These are phyloP conservation scores for Pharus latifolius DNA, from an alignment of 176 grass and related monocot species.

Conservation along the genomic window DNA sequence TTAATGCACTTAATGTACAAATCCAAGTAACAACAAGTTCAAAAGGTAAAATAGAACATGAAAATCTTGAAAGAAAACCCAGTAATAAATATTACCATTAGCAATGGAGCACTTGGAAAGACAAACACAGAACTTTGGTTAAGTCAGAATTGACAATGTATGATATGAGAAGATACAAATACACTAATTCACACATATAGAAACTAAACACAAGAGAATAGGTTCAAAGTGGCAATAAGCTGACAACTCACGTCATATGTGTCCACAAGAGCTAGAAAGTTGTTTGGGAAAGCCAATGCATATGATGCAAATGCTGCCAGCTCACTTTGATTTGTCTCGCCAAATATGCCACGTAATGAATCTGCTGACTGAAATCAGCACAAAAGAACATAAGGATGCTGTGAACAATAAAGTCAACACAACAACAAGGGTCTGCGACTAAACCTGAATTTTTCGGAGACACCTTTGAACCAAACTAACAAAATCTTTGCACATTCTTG, in stretches of 20 bases:
- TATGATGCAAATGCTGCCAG: constrained; percentile 87
- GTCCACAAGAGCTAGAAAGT: constrained; percentile 90
- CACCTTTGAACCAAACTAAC: constrained; percentile 62
- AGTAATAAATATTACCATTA: not conserved
- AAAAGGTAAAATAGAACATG: not conserved
- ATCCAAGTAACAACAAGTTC: not conserved
- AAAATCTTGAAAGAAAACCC: not conserved
- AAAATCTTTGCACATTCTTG: constrained; percentile 65
- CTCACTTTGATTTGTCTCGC: constrained; percentile 94
- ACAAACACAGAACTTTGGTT: not conserved
- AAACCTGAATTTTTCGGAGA: constrained; percentile 81
- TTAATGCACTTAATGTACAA: not conserved
- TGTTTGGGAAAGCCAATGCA: constrained; percentile 91
- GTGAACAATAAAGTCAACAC: not conserved
- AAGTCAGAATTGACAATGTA: not conserved
- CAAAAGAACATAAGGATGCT: constrained; percentile 14
- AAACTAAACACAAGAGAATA: not conserved
- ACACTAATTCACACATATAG: constrained; percentile 9
- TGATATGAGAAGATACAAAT: not conserved
- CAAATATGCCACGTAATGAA: constrained; percentile 58
- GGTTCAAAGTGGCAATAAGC: not conserved
- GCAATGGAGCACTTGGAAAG: not conserved
- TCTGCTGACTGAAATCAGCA: constrained; percentile 40
- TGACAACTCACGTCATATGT: constrained; percentile 89
- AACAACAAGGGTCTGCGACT: constrained; percentile 5